Evolutionary conservation across 225 moss, liverwort and hornwort genomes (phyloP).

Genomic region (Physcomitrellopsis africana): DNA sequence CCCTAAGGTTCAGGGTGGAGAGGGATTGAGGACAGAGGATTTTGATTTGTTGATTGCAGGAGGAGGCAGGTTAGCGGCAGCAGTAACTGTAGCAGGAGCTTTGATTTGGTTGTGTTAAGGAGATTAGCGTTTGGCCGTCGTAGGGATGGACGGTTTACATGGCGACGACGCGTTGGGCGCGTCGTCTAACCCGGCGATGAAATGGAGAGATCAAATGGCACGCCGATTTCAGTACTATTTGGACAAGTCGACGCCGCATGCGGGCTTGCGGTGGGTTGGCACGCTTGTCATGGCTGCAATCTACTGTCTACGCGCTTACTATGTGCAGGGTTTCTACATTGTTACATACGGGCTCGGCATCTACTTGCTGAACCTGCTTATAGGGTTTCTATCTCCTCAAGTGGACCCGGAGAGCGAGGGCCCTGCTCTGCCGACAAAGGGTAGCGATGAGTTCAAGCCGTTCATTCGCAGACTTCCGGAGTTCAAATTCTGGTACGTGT

Average conservation of each 20-base stretch:
- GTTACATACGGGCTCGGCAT: conserved; percentile 98
- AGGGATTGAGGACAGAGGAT: not conserved
- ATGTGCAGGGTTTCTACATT: conserved; percentile 98
- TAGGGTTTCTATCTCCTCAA: conserved; percentile 97
- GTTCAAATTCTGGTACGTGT: conserved; percentile 94
- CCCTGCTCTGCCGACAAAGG: conserved; percentile 94
- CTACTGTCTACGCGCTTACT: conserved; percentile 96
- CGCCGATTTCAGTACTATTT: conserved; percentile 94
- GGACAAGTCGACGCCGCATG: conserved; percentile 99
- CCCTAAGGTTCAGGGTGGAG: conserved; percentile 43
- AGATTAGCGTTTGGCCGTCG: conserved; percentile 21
- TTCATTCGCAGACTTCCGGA: conserved; percentile 99
- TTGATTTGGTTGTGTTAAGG: not conserved
- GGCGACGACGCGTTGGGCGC: conserved; percentile 72
- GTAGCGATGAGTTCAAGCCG: conserved; percentile 98
- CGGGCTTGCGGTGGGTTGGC: conserved; percentile 91
- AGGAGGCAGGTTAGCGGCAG: conserved; percentile 5
- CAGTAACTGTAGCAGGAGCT: not conserved
- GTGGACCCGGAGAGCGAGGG: conserved; percentile 99
- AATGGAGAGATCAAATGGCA: conserved; percentile 84
- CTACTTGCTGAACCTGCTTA: conserved; percentile 94
- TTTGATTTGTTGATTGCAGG: conserved; percentile 3
- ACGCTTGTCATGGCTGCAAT: conserved; percentile 80
- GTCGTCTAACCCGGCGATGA: conserved; percentile 66
- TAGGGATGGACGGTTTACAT: conserved; percentile 86